phyloP scores from a whole-genome alignment of 2,329 filamentous ascomycete species.

The Ophiostoma perfectum region DNA sequence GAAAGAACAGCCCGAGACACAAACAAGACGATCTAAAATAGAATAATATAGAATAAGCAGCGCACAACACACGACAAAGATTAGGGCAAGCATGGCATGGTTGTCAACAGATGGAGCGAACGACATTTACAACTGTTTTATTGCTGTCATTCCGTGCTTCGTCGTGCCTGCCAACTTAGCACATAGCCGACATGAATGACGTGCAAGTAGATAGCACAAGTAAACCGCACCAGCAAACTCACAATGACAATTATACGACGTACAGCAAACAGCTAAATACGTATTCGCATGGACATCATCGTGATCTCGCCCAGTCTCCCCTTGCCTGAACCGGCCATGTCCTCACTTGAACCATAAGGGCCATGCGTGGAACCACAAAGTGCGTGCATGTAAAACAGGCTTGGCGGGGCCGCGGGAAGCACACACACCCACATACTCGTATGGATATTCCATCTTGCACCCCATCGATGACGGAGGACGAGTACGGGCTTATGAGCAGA shows the following conservation, averaged over 20 bases:
- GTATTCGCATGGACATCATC: background rate
- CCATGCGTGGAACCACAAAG: conserved; percentile 3
- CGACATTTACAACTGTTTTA: background rate
- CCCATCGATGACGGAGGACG: conserved; percentile 1
- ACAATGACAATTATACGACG: background rate
- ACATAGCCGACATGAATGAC: background rate
- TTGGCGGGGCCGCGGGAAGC: conserved; percentile 10
- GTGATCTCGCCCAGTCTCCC: background rate
- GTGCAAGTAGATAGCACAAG: background rate
- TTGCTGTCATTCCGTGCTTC: background rate
- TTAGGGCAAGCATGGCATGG: background rate
- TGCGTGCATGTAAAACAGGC: conserved; percentile 8
- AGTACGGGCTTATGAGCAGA: background rate
- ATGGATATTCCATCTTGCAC: background rate
- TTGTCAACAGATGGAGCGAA: background rate
- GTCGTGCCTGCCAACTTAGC: background rate
- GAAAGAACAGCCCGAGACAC: conserved; percentile 7
- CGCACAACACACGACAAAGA: background rate
- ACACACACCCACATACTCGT: background rate
- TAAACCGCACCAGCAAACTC: background rate
- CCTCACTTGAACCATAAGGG: background rate
- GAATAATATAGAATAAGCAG: background rate
- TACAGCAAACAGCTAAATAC: background rate
- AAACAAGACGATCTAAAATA: background rate
- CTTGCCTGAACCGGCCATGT: background rate